Conservation (phyloP, 495 filamentous ascomycete species). For the Podospora sp. region DNA sequence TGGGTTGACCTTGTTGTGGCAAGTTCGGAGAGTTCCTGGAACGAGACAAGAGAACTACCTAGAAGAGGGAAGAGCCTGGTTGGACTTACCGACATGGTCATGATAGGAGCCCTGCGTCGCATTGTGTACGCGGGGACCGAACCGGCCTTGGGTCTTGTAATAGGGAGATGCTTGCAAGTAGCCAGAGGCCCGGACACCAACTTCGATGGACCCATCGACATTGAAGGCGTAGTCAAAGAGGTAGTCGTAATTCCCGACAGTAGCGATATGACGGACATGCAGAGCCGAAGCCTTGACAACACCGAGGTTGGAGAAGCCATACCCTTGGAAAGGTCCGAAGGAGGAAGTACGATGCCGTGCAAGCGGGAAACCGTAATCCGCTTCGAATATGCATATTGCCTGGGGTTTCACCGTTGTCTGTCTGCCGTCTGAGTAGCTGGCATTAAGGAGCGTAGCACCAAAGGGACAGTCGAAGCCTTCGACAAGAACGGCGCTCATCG, state of each 20-base stretch:
- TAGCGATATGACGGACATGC: conserved; percentile 48
- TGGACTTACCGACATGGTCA: conserved; percentile 43
- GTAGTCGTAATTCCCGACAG: conserved; percentile 60
- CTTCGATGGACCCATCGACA: conserved; percentile 58
- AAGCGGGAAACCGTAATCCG: conserved; percentile 50
- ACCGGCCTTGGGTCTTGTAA: conserved; percentile 50
- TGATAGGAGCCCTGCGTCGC: conserved; percentile 52
- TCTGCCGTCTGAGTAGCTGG: conserved; percentile 38
- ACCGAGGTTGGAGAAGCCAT: conserved; percentile 43
- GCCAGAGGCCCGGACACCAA: conserved; percentile 58
- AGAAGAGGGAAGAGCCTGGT: background rate
- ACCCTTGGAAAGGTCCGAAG: conserved; percentile 27
- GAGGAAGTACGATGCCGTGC: conserved; percentile 46
- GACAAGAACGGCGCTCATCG: conserved; percentile 47
- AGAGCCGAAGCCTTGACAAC: conserved; percentile 51
- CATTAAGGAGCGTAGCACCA: conserved; percentile 51
- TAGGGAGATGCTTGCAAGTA: conserved; percentile 55
- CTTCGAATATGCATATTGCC: conserved; percentile 57
- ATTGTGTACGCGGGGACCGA: conserved; percentile 53
- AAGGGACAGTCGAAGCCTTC: conserved; percentile 58
- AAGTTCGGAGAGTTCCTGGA: no score
- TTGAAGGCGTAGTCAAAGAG: conserved; percentile 55
- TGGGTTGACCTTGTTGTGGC: no score
- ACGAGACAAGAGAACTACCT: no score
- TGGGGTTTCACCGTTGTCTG: conserved; percentile 41